Evolutionary conservation across 345 rosid genomes (phyloP).

Genomic region (Anacardium occidentale): DNA sequence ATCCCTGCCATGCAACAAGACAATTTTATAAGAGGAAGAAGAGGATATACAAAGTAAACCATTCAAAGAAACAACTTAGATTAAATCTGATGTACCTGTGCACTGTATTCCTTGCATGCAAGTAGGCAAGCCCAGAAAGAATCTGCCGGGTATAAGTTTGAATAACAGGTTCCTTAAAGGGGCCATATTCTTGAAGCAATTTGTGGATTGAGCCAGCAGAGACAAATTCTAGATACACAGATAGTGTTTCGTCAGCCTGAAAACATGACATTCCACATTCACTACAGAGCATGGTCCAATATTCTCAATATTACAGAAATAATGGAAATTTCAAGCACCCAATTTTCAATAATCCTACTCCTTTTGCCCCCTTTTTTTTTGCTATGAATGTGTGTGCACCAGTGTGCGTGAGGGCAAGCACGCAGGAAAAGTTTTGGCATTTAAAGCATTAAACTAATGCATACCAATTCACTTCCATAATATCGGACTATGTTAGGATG

Average conservation of each 20-base stretch:
- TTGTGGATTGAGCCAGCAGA: constrained; percentile 97
- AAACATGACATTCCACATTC: constrained; percentile 28
- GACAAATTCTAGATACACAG: constrained; percentile 91
- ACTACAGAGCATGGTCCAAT: constrained; percentile 23
- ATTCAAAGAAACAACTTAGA: constrained; percentile 10
- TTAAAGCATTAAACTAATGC: constrained; percentile 15
- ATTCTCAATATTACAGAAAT: background rate
- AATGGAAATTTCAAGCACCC: background rate
- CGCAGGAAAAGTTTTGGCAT: background rate
- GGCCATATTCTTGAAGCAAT: constrained; percentile 89
- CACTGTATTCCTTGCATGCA: constrained; percentile 90
- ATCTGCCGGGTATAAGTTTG: constrained; percentile 92
- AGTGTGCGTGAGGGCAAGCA: background rate
- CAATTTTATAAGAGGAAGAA: constrained; percentile 5
- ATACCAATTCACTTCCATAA: constrained; percentile 94
- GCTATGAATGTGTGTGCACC: background rate
- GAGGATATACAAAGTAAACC: background rate
- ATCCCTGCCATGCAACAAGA: constrained; percentile 53
- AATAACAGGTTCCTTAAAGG: constrained; percentile 88
- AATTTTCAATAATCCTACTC: background rate
- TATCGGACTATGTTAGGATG: constrained; percentile 93
- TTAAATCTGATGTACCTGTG: constrained; percentile 58
- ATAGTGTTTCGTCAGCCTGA: constrained; percentile 84
- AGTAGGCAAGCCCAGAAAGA: constrained; percentile 79
- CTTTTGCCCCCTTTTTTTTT: background rate